phyloP scores from a whole-genome alignment of 345 rosid species.

The Lenwebbia sp. region DNA sequence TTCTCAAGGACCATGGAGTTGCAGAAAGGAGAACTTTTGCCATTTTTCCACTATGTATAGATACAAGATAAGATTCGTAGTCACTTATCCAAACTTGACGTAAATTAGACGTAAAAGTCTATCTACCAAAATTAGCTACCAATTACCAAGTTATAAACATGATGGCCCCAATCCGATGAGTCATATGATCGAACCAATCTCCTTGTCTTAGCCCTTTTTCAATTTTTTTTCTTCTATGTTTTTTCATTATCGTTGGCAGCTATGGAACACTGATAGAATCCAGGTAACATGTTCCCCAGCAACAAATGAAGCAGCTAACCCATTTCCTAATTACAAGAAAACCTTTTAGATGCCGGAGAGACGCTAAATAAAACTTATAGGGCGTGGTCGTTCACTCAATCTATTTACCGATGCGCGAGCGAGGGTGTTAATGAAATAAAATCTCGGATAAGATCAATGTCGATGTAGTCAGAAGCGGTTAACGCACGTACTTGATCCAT shows the following conservation, averaged over 20 bases:
- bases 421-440: neutral
- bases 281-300: neutral
- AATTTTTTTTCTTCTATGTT: neutral
- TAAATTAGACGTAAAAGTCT: neutral
- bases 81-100: neutral
- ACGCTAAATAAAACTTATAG: neutral
- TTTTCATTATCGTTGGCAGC: neutral
- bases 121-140: neutral
- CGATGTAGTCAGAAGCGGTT: neutral
- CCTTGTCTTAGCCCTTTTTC: neutral
- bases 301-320: neutral
- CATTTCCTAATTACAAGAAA: neutral
- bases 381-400: neutral
- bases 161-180: neutral
- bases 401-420: rapidly evolving
- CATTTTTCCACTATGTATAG: neutral
- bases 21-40: neutral
- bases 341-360: neutral
- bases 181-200: neutral
- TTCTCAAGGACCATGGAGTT: neutral
- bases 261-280: neutral
- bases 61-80: neutral
- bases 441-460: neutral
- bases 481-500: neutral
- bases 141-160: neutral